Evolutionary conservation across 768 basidiomycete species (phyloP), one percentile per base, ranked within the genome.

Genomic region (Suillus subalutaceus): DNA sequence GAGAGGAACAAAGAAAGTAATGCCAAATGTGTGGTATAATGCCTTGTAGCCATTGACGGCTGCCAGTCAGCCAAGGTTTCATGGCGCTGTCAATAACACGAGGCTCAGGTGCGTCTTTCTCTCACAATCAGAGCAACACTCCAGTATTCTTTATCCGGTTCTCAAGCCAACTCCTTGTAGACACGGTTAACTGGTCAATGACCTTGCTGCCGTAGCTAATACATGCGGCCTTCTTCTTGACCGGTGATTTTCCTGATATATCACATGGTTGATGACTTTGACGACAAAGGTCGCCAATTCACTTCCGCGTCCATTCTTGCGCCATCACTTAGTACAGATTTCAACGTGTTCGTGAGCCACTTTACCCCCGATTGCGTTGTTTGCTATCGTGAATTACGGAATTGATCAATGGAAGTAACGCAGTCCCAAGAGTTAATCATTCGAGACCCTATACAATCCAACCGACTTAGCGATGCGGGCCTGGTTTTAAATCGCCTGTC

Each of bases 171-270:
- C 68, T 67, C 72, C 64, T 72, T 70, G 52, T 74, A 73, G 70
- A 41, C 70, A 75, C 73, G 71, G 71, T 64, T 12, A 60, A 59
- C 38, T 40, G 23, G 23, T 59, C 40, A 13, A 4, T 38, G 41
- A 69, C 55, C 65, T 69, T 63, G 64, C 37, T 62, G 63, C 65
- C 53, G 52, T 56, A 63, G 46, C 41, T 26, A 30, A 37, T 56
- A 41, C 43, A 59, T 50, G 23, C 63, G 30, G 64, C 37, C 67
- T 62, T 62, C 63, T 56, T 37, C 35, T 12, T 48, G 18, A 59
- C 67, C 53, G 69, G 76, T 78, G 76, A 78, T 78, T 70, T 73
- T 67, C 76, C 74, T 15, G 76, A 77, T 77, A 77, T 77, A 74
- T 74, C 72, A 43, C 69, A 20, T 59, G 46, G 38, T 46, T 65